Evolutionary conservation across 1,284 basidiomycete genomes (phyloP), one percentile per base, ranked within the genome.

Genomic region (Rhizoctonia solani): DNA sequence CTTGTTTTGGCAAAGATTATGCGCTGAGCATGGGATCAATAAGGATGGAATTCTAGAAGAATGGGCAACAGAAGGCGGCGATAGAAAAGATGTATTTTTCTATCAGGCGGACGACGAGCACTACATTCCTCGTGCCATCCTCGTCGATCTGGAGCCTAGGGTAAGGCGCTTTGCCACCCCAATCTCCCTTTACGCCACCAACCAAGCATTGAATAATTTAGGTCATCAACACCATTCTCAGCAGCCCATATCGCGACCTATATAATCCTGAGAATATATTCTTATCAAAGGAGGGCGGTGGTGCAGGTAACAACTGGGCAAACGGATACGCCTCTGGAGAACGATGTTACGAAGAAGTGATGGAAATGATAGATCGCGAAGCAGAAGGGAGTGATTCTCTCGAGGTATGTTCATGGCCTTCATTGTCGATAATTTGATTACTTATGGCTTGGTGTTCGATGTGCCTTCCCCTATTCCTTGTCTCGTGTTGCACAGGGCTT

Each of bases 101-200:
- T 99, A 99, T 77, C 97, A 99, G 77, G 97, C 97, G 11, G 97
- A 99, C 77, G 97, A 99, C 76, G 97, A 99, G 76, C 96, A 98
- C 75, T 99, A 99, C 77, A 95, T 99, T 72, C 97, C 97, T 8
- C 85, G 97, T 65, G 93, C 97, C 3, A 96, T 99, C 70, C 84
- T 99, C 25, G 89, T 99, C 67, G 97, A 99, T 79, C 84, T 98
- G n/a, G 97, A 99, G 76, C 97, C 97, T 52, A 83, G 97, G 76
- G 96, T 96, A 75, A 75, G 89, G 74, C 37, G 46, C 56, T 11
- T 55, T 30, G n/a, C 41, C 32, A 39, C 30, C 11, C 3, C 16
- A 13, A 14, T 3, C 19, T 0, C 11, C 27, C 42, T n/a, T n/a
- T n/a, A n/a, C 30, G 41, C 42, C 53, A 41, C 39, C 58, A 44